Evolutionary conservation across 2,329 filamentous ascomycete species (phyloP).

Genomic region (Penicillium palitans): DNA sequence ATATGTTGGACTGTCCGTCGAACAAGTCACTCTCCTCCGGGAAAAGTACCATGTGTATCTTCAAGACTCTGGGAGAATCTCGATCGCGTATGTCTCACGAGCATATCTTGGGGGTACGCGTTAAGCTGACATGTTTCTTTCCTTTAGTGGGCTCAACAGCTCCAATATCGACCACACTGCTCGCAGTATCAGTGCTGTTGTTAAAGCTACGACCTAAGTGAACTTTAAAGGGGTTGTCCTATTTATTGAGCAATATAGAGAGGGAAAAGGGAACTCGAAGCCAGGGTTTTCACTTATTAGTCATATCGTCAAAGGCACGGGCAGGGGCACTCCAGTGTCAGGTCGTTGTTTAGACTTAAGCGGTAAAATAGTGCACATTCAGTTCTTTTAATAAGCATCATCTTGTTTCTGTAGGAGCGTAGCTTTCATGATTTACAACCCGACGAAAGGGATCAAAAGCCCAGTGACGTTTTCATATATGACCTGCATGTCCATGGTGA

Average conservation of each 20-base stretch:
- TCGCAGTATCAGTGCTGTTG: constrained; percentile 16
- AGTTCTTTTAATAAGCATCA: not conserved
- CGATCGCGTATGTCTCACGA: constrained; percentile 14
- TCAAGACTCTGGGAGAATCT: constrained; percentile 19
- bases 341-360: not conserved
- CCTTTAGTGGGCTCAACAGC: constrained; percentile 14
- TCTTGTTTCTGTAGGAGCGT: not conserved
- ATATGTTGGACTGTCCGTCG: constrained; percentile 16
- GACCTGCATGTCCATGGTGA: too few relatives aligned
- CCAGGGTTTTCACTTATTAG: not conserved
- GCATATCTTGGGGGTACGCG: accelerated
- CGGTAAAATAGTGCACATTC: too few relatives aligned
- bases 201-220: constrained; percentile 9
- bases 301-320: not conserved
- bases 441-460: too few relatives aligned
- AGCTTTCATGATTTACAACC: not conserved
- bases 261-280: not conserved
- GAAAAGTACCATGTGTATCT: constrained; percentile 17
- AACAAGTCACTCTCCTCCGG: constrained; percentile 14
- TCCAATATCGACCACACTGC: constrained; percentile 15
- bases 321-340: not conserved
- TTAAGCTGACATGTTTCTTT: constrained; percentile 1
- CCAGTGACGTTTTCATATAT: too few relatives aligned
- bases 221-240: too few relatives aligned
- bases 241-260: too few relatives aligned